Evolutionary conservation across 1,139 yeast genomes (phyloP).

Genomic region (Magnusiomyces clavatus): DNA sequence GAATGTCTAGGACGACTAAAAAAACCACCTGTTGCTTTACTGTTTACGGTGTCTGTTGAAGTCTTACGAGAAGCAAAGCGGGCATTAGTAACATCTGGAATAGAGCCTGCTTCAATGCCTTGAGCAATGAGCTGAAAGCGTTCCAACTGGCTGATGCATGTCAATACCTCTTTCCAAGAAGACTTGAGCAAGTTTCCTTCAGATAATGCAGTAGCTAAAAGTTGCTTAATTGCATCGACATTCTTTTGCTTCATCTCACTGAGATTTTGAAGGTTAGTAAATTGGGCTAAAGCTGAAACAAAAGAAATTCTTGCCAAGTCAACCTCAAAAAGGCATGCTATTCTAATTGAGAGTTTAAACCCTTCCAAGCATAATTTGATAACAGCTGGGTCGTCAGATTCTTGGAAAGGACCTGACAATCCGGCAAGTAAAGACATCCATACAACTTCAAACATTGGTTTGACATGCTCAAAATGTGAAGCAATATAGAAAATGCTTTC

Average conservation of each 20-base stretch:
- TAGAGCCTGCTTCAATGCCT: slow-evolving; percentile 76
- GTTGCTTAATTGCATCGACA: slow-evolving; percentile 66
- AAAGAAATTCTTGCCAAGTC: slow-evolving; percentile 85
- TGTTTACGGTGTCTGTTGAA: slow-evolving; percentile 39
- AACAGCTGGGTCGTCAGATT: slow-evolving; percentile 71
- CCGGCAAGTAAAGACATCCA: slow-evolving; percentile 99
- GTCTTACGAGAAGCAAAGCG: slow-evolving; percentile 44
- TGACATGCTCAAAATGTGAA: slow-evolving; percentile 82
- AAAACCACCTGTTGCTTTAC: slow-evolving; percentile 7
- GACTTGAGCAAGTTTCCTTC: slow-evolving; percentile 67
- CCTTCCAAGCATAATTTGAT: slow-evolving; percentile 77
- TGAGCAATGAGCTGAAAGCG: slow-evolving; percentile 81
- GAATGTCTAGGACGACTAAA: slow-evolving; percentile 31
- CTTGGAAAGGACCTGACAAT: slow-evolving; percentile 86
- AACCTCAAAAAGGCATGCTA: slow-evolving; percentile 77
- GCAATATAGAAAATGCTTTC: slow-evolving; percentile 46
- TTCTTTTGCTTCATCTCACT: slow-evolving; percentile 75
- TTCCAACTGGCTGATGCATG: slow-evolving; percentile 84
- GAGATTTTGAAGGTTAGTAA: slow-evolving; percentile 70
- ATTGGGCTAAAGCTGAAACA: slow-evolving; percentile 82
- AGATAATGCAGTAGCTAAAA: slow-evolving; percentile 67
- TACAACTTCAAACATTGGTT: slow-evolving; percentile 83
- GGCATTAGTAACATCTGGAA: slow-evolving; percentile 81
- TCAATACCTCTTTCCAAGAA: slow-evolving; percentile 80
- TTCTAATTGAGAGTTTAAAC: slow-evolving; percentile 68